Percentiles rank a stretch among this genome's conserved stretches.
Evolutionary conservation across 2,329 filamentous ascomycete species (phyloP).

Genomic region (Nannizziopsis arthrosporioides): DNA sequence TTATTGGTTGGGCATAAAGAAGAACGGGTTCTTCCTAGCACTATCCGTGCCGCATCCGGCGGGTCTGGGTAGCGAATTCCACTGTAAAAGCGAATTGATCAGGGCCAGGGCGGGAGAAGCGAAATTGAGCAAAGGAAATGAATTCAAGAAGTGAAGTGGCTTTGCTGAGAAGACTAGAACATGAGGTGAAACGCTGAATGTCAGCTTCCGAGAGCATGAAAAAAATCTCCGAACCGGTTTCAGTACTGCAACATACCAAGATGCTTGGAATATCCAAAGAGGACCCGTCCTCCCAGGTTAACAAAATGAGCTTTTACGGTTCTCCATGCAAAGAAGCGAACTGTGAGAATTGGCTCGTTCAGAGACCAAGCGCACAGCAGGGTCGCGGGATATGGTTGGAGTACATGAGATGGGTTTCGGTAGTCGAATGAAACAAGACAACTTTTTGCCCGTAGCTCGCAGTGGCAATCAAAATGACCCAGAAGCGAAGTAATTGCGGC

Average conservation of each 20-base stretch:
- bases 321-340: neutral
- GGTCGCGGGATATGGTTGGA: neutral
- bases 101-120: neutral
- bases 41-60: too few relatives aligned
- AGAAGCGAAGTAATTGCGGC: neutral
- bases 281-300: conserved; percentile 6
- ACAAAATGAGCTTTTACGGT: neutral
- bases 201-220: conserved; percentile 1
- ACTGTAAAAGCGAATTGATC: neutral
- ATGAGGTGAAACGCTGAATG: neutral
- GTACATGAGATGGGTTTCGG: too few relatives aligned
- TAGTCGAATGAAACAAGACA: neutral
- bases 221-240: neutral
- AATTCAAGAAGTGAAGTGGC: neutral
- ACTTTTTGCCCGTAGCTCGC: neutral
- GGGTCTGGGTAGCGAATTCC: neutral
- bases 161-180: neutral
- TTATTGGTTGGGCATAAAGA: neutral
- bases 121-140: neutral
- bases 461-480: neutral
- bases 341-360: neutral
- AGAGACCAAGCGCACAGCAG: neutral
- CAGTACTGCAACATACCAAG: conserved; percentile 2
- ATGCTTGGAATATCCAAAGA: neutral
- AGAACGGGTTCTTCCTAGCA: neutral